Evolutionary conservation across 1,284 basidiomycete species (phyloP), one percentile per base, ranked within the genome.

Genomic region (Mycena sp.): DNA sequence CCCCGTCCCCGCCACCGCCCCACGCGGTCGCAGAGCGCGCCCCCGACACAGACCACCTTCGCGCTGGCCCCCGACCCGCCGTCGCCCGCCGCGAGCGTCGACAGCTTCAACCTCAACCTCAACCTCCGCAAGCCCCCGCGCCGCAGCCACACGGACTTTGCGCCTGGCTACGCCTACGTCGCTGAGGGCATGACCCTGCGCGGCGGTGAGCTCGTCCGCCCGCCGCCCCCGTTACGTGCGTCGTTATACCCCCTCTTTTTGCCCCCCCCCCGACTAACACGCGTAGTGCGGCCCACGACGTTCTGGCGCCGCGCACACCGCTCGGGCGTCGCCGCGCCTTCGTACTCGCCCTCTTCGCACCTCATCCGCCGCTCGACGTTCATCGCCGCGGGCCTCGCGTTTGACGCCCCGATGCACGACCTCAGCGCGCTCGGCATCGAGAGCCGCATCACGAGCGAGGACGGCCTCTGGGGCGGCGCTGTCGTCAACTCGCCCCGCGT

Each of bases 361-460:
- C 83, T 89, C 61, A 82, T 92, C 43, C 87, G 90, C 38, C 85
- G 89, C 5, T 87, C 89, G 5, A 90, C 89, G 1, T 91, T 89
- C 69, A 83, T 91, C 64, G 90, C 89, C 28, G 89, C 89, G n/a
- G 89, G 90, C 14, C 83, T 91, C 44, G 69, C 80, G 0, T 80
- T 91, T 48, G 87, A 90, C 71, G 77, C 78, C 1, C 89, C 89
- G 0, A 72, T 81, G 40, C 85, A 87, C 61, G 90, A 91, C 69
- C 78, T 90, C 23, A 88, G 87, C 64, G 89, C 89, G 2, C 79
- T 89, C 55, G 81, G 86, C 46, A 89, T 91, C 9, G 89, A 91
- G 74, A 87, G 84, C 40, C 80, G 87, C 9, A 52, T 63, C n/a
- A 44, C 29, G 1, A 58, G 61, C 16, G 58, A 58, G 26, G 58